These are phyloP conservation scores for Vigna nakashimae DNA, from an alignment of 306 rosid species.

Conservation along the genomic window DNA sequence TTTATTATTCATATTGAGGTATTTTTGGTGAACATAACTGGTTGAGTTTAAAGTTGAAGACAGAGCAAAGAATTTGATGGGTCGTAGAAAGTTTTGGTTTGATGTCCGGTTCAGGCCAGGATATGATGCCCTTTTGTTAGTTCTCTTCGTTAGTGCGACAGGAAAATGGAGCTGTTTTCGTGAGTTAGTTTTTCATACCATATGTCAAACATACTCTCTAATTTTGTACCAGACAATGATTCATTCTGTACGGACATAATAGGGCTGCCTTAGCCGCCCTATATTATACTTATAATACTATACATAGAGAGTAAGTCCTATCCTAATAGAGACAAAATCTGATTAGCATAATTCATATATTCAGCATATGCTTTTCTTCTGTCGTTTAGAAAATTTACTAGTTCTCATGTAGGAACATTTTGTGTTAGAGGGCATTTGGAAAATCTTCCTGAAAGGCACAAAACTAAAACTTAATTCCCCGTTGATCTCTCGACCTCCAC, in stretches of 20 bases:
- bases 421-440: conserved; percentile 48
- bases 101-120: no score
- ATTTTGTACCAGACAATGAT: conserved; percentile 36
- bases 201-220: conserved; percentile 39
- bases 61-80: no score
- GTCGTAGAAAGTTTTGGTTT: not conserved
- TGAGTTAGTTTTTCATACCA: conserved; percentile 26
- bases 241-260: conserved; percentile 33
- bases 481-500: conserved; percentile 33
- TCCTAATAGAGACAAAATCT: conserved; percentile 41
- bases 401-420: conserved; percentile 47
- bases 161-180: not conserved
- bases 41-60: not conserved
- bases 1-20: no score
- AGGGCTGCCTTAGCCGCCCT: conserved; percentile 14
- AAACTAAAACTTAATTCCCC: conserved; percentile 32
- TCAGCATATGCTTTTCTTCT: conserved; percentile 45
- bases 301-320: conserved; percentile 39
- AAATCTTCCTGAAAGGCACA: conserved; percentile 41
- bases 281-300: not conserved
- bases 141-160: not conserved
- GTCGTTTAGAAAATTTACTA: conserved; percentile 34
- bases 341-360: conserved; percentile 43
- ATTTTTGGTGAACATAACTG: not conserved
- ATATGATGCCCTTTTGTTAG: not conserved